Evolutionary conservation across 202 grass and related monocot species (phyloP).

Genomic region (Saccharum hybrid): DNA sequence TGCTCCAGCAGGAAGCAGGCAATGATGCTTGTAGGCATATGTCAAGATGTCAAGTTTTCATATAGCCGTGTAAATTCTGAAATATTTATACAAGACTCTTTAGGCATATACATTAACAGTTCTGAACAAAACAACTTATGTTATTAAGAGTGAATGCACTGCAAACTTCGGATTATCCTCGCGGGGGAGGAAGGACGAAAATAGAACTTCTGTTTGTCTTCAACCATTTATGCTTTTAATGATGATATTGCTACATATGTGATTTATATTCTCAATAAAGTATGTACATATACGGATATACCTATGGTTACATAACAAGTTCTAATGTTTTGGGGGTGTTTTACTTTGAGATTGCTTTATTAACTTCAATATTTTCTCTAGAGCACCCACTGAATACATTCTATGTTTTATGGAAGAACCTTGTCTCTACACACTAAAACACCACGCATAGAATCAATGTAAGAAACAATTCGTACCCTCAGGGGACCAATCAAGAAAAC

Average conservation of each 20-base stretch:
- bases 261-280: neutral
- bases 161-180: slow-evolving; percentile 28
- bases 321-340: neutral
- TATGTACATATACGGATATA: neutral
- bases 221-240: neutral
- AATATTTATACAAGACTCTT: neutral
- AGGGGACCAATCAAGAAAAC: slow-evolving; percentile 27
- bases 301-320: neutral
- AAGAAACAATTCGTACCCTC: slow-evolving; percentile 19
- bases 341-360: neutral
- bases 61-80: neutral
- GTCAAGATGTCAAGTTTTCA: neutral
- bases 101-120: neutral
- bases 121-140: neutral
- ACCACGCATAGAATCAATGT: slow-evolving; percentile 1
- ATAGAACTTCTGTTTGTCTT: neutral
- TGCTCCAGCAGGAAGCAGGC: slow-evolving; percentile 1
- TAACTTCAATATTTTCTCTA: neutral
- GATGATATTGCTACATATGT: neutral
- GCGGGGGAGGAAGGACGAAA: neutral
- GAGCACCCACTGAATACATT: neutral
- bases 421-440: neutral
- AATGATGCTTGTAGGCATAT: neutral
- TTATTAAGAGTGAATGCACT: slow-evolving; percentile 16
- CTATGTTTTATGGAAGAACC: slow-evolving; percentile 5